Base-by-base conservation (phyloP, 1,284 basidiomycete genomes). In the Melampsora medusae region DNA sequence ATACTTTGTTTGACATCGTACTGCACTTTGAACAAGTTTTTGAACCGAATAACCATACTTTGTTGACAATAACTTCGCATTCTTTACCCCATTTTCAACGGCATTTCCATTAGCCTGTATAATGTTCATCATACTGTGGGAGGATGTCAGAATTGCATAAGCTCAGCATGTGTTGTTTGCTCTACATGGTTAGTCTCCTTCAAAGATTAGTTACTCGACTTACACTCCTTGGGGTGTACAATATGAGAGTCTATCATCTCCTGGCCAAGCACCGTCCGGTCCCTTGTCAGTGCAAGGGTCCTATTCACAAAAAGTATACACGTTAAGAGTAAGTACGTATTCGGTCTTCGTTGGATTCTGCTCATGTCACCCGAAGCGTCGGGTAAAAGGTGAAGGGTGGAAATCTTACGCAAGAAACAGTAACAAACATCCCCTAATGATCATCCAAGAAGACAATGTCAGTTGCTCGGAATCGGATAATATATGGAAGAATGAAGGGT, bases 231-330 rank as follows among this genome's bases (percentile, higher is more conserved):
- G 6, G 12, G 60, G 69, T 17, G 56, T 46, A 46, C 69, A 71
- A 60, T 71, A 50, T 19, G 69, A 71, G 9, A 71, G 33, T 22
- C 38, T 49, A 28, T 64, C 61, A 46, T 71, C 69, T 64, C 62
- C n/a, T 46, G 69, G 69, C 69, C 69, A 71, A 10, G 69, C 60
- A 16, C 69, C 69, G 12, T 42, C 59, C 5, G 69, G 69, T 22
- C 69, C 69, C 22, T 12, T 28, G 28, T 35, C 28, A 2, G 16
- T 28, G 25, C 69, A 71, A 5, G 10, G 19, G 61, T 71, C 60
- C 69, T 71, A 16, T n/a, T 4, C 48, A 38, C 19, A 53, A 69
- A 42, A 4, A 42, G 16, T 2, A 14, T 17, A 42, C 12, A 42
- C 12, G n/a, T 2, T 16, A 33, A 59, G 22, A 42, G 38, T 42